These are phyloP conservation scores for Leucaena leucocephala DNA, from an alignment of 306 rosid species.

Conservation along the genomic window DNA sequence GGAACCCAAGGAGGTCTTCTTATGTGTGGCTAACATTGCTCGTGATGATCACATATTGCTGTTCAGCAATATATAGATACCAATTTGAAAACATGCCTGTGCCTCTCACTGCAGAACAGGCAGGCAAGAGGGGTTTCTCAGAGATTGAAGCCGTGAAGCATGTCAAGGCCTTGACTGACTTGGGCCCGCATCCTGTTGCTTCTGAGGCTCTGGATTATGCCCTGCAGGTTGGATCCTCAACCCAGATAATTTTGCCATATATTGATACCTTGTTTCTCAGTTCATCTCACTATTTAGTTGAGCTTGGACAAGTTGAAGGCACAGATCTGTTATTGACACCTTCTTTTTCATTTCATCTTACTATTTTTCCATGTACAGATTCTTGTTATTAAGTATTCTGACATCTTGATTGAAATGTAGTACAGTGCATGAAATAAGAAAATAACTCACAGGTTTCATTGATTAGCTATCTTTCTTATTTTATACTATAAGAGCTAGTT, in stretches of 20 bases:
- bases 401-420: constrained; percentile 18
- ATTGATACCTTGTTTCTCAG: background rate
- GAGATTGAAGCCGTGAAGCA: constrained; percentile 78
- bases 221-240: constrained; percentile 58
- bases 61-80: constrained; percentile 59
- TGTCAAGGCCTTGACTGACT: constrained; percentile 72
- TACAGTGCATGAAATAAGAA: background rate
- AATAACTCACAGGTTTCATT: background rate
- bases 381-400: constrained; percentile 7
- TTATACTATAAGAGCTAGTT: background rate
- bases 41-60: constrained; percentile 49
- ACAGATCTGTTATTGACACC: background rate
- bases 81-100: constrained; percentile 76
- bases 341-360: background rate
- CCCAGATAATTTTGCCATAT: background rate
- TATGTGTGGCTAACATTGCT: constrained; percentile 67
- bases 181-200: constrained; percentile 89
- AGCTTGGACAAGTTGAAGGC: background rate
- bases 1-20: constrained; percentile 66
- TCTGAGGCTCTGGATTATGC: constrained; percentile 76
- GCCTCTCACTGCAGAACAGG: constrained; percentile 76
- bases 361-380: background rate
- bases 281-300: constrained; percentile 12
- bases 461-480: background rate
- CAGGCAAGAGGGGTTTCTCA: constrained; percentile 93